A percentile compares a stretch with the other conserved stretches of the same genome.
Conservation (phyloP, 768 basidiomycete genomes). For the Agaricus sinodeliciosus region DNA sequence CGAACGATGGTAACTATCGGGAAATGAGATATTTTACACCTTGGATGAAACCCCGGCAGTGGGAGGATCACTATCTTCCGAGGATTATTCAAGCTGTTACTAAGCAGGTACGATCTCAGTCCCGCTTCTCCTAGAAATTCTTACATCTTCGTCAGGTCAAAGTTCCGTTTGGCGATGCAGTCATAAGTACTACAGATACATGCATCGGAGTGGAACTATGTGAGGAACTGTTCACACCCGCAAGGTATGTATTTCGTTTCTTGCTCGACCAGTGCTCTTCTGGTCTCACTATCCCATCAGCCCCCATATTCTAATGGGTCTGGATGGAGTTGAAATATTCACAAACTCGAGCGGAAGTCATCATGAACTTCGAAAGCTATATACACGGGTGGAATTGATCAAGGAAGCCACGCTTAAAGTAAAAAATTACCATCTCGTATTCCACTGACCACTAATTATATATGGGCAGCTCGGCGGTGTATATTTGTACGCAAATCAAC, state of each 20-base stretch:
- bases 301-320: conserved; percentile 95
- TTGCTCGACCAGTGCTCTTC: not conserved
- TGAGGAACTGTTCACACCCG: conserved; percentile 96
- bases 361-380: conserved; percentile 95
- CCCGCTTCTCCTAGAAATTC: not conserved
- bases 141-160: conserved; percentile 44
- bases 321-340: conserved; percentile 98
- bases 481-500: conserved; percentile 97
- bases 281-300: conserved; percentile 32
- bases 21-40: conserved; percentile 88
- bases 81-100: conserved; percentile 85
- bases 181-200: conserved; percentile 89
- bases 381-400: conserved; percentile 87
- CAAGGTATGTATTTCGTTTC: conserved; percentile 59
- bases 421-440: not conserved
- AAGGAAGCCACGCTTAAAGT: conserved; percentile 97
- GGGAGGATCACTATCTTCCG: conserved; percentile 90
- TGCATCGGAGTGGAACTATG: conserved; percentile 97
- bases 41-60: conserved; percentile 84
- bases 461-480: conserved; percentile 79
- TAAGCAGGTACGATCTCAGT: conserved; percentile 54
- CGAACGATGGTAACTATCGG: conserved; percentile 97
- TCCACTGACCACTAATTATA: conserved; percentile 1
- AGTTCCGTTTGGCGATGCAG: conserved; percentile 94
- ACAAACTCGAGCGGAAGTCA: conserved; percentile 98